Base-by-base conservation (phyloP, 306 rosid species). In the Carpinus fangiana region DNA sequence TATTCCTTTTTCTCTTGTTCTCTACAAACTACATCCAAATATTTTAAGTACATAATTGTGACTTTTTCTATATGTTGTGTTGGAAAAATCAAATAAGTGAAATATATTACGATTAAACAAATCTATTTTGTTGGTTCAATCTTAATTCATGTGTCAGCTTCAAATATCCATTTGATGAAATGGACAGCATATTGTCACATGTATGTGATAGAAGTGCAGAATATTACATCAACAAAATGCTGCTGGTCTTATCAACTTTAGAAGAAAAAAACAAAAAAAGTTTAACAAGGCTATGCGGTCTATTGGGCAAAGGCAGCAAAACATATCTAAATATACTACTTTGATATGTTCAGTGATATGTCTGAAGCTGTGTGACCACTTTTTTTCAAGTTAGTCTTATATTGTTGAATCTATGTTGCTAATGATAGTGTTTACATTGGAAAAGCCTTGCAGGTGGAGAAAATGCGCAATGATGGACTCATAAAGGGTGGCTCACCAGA, bases 401-500 rank as follows among this genome's bases (percentile, higher is more conserved):
- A 26, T 71, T 36, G 70, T 86, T 78, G 41, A 70, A 45, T 18
- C 17, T 54, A 46, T 73, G 71, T 59, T 48, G 70, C 76, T 81
- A 68, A 66, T 76, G 72, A 54, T 70, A 20, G 70, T 68, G 70
- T 53, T 45, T 56, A 21, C 72, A 28, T 34, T 79, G 53, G 78
- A 78, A 67, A 56, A 74, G 70, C 74, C 74, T 82, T 78, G 76
- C 84, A 94, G 98, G 86, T 92, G 69, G 93, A 94, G 89, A 84
- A 83, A 83, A 88, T 92, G 93, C 93, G 84, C 70, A 70, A 76
- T 74, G 84, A 86, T 78, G 98, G 98, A 83, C 91, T 94, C 74
- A 90, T 92, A 76, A 90, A 80, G 85, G 98, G 97, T 16, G 98
- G 98, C 73, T 86, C 90, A 20, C 83, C 88, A 70, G 90, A 90